Evolutionary conservation across 257 asterid species (phyloP).

Genomic region (Solanum chilense): DNA sequence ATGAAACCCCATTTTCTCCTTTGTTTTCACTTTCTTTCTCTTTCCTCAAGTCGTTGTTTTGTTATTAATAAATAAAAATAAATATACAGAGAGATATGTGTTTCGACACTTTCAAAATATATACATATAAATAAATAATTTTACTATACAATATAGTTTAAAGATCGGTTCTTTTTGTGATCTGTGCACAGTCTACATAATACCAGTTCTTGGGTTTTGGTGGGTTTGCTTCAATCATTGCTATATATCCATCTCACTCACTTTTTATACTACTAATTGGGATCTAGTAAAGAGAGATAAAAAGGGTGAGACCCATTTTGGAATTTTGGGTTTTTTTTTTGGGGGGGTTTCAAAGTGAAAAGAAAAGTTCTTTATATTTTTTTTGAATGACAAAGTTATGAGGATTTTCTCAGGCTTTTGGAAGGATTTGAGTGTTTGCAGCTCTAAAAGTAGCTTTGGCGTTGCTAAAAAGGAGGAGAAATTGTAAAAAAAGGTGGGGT

Average conservation of each 20-base stretch:
- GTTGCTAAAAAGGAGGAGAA: constrained; percentile 14
- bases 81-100: not conserved
- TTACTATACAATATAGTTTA: not conserved
- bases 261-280: constrained; percentile 41
- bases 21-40: not conserved
- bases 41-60: not conserved
- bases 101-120: not conserved
- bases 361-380: not conserved
- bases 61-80: not conserved
- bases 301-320: constrained; percentile 16
- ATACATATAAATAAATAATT: not conserved
- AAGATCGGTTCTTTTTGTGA: constrained; percentile 26
- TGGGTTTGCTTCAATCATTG: constrained; percentile 21
- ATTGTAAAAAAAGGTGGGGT: constrained; percentile 27
- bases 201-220: constrained; percentile 31
- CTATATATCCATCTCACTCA: constrained; percentile 19
- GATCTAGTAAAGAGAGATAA: constrained; percentile 10
- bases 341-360: constrained; percentile 22
- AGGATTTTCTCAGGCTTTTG: constrained; percentile 30
- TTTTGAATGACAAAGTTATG: constrained; percentile 31
- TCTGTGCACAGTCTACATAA: constrained; percentile 34
- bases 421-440: constrained; percentile 19
- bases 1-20: constrained; percentile 1
- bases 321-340: constrained; percentile 2
- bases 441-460: constrained; percentile 19